Base-by-base conservation (phyloP, 768 basidiomycete species). In the Sarcodon sp. region DNA sequence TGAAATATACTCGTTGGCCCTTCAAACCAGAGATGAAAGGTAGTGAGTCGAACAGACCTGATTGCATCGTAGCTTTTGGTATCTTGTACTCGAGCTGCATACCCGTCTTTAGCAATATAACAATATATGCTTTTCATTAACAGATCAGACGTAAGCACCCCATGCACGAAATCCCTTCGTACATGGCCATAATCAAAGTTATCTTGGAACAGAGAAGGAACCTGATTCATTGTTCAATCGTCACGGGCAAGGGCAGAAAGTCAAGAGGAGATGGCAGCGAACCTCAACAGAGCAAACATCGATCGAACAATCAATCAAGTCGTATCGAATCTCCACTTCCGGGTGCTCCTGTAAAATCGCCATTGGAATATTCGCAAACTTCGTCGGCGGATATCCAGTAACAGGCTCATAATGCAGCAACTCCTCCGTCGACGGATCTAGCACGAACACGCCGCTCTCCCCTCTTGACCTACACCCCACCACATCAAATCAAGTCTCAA, bases 101-200 rank as follows among this genome's bases (percentile, higher is more conserved):
- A 98, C 2, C 87, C 87, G 45, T 87, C 82, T 55, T 83, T 81
- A 8, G 85, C 85, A 45, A 94, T 73, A 57, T 92, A 88, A 54
- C 91, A 90, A 58, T 89, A 79, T 46, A 98, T 93, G 52, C 81
- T 92, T 66, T 96, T 96, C 75, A 89, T 90, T 38, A 97, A 73
- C 34, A 98, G 64, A 63, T 99, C 96, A 11, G 90, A 93, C 0
- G 89, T 94, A 54, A 99, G 72, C 43, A 99, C 77, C 13, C 94
- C 94, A 59, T 88, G 87, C 12, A 97, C 86, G 57, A 99, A 96
- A 65, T 98, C 91, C 54, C 79, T 72, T 49, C 92, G 80, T 51
- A 98, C 75, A 65, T 93, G 90, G 11, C 81, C 79, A 59, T 93
- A 97, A 66, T 98, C 96, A 59, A 99, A 99, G 66, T 98, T 98